Conservation (phyloP, 176 grass and related monocot genomes). For the Aegilops tauschii region DNA sequence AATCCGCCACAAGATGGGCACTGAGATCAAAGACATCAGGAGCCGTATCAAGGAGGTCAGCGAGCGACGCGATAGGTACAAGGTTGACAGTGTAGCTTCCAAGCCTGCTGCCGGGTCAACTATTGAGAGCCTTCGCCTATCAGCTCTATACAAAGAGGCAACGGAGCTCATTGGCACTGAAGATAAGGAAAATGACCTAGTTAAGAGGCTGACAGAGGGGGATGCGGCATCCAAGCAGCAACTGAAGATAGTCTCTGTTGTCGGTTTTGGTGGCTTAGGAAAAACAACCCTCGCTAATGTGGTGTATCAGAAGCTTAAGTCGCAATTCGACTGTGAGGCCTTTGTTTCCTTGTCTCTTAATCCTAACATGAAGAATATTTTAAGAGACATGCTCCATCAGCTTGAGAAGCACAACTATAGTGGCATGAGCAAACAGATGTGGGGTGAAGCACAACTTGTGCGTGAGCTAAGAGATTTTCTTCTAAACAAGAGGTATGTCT, state of each 20-base stretch:
- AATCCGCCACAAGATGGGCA: neutral
- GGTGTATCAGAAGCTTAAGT: neutral
- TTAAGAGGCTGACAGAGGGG: neutral
- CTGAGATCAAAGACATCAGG: neutral
- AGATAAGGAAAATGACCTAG: neutral
- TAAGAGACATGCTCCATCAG: conserved; percentile 2
- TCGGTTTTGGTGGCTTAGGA: conserved; percentile 20
- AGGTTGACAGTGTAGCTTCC: neutral
- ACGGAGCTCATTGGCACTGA: neutral
- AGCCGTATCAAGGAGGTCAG: neutral
- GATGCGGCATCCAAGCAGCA: neutral
- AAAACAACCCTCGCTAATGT: conserved; percentile 20
- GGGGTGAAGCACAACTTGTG: neutral
- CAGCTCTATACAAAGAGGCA: neutral
- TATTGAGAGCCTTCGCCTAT: neutral
- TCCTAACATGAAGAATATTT: neutral
- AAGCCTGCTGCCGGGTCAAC: neutral
- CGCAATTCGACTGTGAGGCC: neutral
- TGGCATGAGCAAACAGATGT: neutral
- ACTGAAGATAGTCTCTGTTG: neutral
- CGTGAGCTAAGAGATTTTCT: conserved; percentile 1
- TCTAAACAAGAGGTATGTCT: neutral
- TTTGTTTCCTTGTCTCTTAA: neutral
- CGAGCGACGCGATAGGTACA: neutral
- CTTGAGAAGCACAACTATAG: neutral